Conservation (phyloP, 2,329 filamentous ascomycete genomes). For the Fusarium redolens region DNA sequence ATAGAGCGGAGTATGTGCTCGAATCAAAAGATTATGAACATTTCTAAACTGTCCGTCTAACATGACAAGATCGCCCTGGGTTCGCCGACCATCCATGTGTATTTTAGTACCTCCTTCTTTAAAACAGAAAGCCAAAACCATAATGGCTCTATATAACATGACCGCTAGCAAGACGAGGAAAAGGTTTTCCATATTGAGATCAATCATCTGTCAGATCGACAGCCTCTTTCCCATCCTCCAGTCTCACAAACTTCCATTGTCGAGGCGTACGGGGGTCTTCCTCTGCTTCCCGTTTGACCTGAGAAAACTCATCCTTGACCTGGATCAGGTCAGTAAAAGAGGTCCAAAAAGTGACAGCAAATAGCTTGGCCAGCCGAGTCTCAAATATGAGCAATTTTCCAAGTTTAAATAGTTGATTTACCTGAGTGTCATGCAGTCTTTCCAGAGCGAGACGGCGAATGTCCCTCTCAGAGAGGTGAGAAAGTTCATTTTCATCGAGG, state of each 20-base stretch:
- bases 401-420: not conserved
- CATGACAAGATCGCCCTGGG: not conserved
- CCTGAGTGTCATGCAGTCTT: constrained; percentile 28
- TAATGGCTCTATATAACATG: not conserved
- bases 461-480: constrained; percentile 24
- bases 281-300: constrained; percentile 23
- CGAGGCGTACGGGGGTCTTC: not conserved
- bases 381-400: rapidly evolving
- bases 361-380: not conserved
- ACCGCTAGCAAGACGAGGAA: not conserved
- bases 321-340: not conserved
- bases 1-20: not conserved
- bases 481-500: not conserved
- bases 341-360: not conserved
- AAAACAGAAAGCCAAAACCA: not conserved
- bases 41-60: not conserved
- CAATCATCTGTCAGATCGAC: constrained; percentile 34
- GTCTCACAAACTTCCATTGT: constrained; percentile 22
- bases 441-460: constrained; percentile 37
- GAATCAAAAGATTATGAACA: not conserved
- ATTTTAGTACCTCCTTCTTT: not conserved
- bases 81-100: not conserved
- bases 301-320: not conserved
- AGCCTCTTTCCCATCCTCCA: constrained; percentile 22
- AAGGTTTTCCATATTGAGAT: not conserved